These are phyloP conservation scores for Nakazawaea holstii DNA, from an alignment of 805 yeast genomes.

Conservation along the genomic window DNA sequence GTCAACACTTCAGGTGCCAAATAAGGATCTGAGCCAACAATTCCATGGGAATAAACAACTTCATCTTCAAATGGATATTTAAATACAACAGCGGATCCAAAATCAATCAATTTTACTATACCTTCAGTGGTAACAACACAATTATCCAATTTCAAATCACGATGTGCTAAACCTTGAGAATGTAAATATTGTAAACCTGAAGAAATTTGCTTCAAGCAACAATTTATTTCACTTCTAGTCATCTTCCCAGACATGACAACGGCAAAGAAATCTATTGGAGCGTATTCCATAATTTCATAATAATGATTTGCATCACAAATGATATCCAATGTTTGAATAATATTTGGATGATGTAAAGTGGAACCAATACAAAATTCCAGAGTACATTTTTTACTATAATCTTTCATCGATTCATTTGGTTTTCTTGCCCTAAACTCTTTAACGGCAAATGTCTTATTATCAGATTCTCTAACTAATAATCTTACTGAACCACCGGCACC, in stretches of 20 bases:
- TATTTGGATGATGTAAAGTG: slow-evolving; percentile 75
- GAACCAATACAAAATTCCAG: slow-evolving; percentile 88
- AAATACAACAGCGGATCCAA: slow-evolving; percentile 80
- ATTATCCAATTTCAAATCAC: slow-evolving; percentile 79
- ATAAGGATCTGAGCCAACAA: slow-evolving; percentile 84
- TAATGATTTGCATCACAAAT: slow-evolving; percentile 66
- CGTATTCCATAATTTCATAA: slow-evolving; percentile 81
- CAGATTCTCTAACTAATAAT: slow-evolving; percentile 60
- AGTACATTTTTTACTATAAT: slow-evolving; percentile 80
- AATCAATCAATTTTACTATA: slow-evolving; percentile 72
- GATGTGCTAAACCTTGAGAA: slow-evolving; percentile 73
- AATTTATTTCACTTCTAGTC: slow-evolving; percentile 77
- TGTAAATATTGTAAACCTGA: slow-evolving; percentile 73
- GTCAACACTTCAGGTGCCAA: slow-evolving; percentile 76
- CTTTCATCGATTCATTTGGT: slow-evolving; percentile 65
- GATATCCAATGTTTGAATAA: slow-evolving; percentile 72
- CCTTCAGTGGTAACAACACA: slow-evolving; percentile 76
- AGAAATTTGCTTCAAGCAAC: slow-evolving; percentile 71
- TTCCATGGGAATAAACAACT: slow-evolving; percentile 60
- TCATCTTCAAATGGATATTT: slow-evolving; percentile 67
- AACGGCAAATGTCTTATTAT: slow-evolving; percentile 73
- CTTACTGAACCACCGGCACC: slow-evolving; percentile 91
- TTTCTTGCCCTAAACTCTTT: slow-evolving; percentile 74
- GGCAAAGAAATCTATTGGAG: slow-evolving; percentile 79
- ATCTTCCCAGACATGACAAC: slow-evolving; percentile 83